Evolutionary conservation across 2,329 filamentous ascomycete genomes (phyloP).

Genomic region (Incumbomyces delicatus): DNA sequence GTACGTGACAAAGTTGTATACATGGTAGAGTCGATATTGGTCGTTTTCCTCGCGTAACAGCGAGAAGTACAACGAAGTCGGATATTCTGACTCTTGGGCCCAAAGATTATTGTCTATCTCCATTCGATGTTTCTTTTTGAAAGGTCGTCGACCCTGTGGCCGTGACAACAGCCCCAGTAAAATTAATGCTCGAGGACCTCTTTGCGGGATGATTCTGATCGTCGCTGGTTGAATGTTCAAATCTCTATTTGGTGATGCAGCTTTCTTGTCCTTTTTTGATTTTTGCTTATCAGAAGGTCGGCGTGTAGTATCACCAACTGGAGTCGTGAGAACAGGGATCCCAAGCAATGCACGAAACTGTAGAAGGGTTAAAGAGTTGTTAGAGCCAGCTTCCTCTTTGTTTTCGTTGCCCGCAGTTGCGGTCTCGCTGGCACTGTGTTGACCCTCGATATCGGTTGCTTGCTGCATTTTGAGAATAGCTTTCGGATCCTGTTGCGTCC

Average conservation of each 20-base stretch:
- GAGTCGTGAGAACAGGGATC: neutral
- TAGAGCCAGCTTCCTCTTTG: neutral
- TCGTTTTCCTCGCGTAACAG: neutral
- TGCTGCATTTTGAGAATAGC: too few relatives aligned
- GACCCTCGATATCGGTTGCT: too few relatives aligned
- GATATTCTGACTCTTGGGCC: neutral
- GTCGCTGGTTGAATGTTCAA: neutral
- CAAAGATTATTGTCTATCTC: too few relatives aligned
- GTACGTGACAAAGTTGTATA: conserved; percentile 3
- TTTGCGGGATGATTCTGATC: neutral
- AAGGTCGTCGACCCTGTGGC: neutral
- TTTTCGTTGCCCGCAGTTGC: too few relatives aligned
- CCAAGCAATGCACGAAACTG: conserved; percentile 1
- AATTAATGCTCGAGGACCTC: neutral
- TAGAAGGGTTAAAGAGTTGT: neutral
- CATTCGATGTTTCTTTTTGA: neutral
- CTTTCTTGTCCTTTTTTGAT: neutral
- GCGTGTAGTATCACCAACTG: neutral
- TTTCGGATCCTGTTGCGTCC: too few relatives aligned
- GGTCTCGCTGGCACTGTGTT: too few relatives aligned
- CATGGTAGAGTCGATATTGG: conserved; percentile 3
- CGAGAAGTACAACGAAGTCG: conserved; percentile 3
- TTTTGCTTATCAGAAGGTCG: neutral
- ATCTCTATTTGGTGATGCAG: neutral
- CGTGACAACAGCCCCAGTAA: neutral